phyloP scores from a whole-genome alignment of 768 basidiomycete species.

The Tylopilus intermedius region DNA sequence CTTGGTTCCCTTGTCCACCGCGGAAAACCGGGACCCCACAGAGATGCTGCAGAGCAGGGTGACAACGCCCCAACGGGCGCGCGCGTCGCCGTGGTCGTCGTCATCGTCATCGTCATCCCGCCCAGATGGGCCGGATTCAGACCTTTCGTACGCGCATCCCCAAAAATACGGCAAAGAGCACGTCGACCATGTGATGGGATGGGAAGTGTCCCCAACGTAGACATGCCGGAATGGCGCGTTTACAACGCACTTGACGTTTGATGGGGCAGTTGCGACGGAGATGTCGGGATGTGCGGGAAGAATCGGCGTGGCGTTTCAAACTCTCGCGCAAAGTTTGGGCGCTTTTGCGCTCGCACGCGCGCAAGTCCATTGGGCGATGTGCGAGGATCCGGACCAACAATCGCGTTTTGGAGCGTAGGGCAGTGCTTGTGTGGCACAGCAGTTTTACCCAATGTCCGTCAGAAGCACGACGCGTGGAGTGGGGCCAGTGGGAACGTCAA shows the following conservation, averaged over 20 bases:
- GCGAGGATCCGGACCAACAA: background rate
- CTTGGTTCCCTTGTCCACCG: background rate
- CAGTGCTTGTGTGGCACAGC: slow-evolving; percentile 8
- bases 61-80: slow-evolving; percentile 5
- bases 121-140: background rate
- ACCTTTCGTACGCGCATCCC: too few relatives aligned
- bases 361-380: slow-evolving; percentile 2
- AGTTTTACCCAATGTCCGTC: slow-evolving; percentile 6
- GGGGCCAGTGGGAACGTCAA: background rate
- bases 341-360: background rate
- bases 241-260: slow-evolving; percentile 7
- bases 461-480: slow-evolving; percentile 2
- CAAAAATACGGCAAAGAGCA: background rate
- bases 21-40: background rate
- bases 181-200: background rate
- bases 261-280: background rate
- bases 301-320: slow-evolving; percentile 4
- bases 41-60: slow-evolving; percentile 4
- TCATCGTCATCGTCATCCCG: background rate
- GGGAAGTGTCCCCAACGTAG: background rate
- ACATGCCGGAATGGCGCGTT: background rate
- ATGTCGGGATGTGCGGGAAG: background rate
- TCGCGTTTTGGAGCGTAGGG: background rate
- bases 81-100: background rate
- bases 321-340: background rate